Base-by-base conservation (phyloP, 768 basidiomycete genomes). In the Boletus rufocinnamomeus region DNA sequence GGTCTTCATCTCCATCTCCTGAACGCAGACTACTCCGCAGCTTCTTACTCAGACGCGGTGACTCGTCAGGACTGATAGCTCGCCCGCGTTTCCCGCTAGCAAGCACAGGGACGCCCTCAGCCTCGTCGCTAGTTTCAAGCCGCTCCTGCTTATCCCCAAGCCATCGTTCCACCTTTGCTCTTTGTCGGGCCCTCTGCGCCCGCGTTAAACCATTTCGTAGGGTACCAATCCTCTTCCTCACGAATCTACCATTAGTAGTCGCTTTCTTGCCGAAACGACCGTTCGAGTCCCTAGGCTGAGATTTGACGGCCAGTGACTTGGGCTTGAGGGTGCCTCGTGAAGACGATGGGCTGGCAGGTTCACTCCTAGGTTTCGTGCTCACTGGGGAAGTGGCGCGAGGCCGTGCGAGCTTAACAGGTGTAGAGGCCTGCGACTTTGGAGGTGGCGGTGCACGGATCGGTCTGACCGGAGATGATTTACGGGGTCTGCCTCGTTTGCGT, bases 251-350 rank as follows among this genome's bases (percentile, higher is more conserved):
- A 49, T 80, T 77, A 14, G 78, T 81, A 19, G 73, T 74, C 37
- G 74, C 76, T 68, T 88, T 87, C 75, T 82, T 85, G 37, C 85
- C 86, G 62, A 89, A 89, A 19, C 86, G 78, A 44, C 87, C 87
- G 61, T 88, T 87, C 19, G 72, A 73, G 52, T 84, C 81, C 57
- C 87, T 79, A 2, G 87, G 87, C 64, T 89, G 87, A 13, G 72
- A 69, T 43, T 81, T 76, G 35, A 77, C 72, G 7, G 79, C 78
- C 17, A 79, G 70, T 4, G 79, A 77, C 64, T 80, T 77, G 32
- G 79, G 75, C 55, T 73, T 78, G 34, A 69, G 58, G 43, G 63
- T 57, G 41, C 62, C 48, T 49, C 65, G 67, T 25, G 63, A 55
- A 17, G 70, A 72, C 23, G 65, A 70, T 23, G 71, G 63, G 23